phyloP scores from a whole-genome alignment of 2,329 filamentous ascomycete genomes.

The Iodosphaeria phyllophila region DNA sequence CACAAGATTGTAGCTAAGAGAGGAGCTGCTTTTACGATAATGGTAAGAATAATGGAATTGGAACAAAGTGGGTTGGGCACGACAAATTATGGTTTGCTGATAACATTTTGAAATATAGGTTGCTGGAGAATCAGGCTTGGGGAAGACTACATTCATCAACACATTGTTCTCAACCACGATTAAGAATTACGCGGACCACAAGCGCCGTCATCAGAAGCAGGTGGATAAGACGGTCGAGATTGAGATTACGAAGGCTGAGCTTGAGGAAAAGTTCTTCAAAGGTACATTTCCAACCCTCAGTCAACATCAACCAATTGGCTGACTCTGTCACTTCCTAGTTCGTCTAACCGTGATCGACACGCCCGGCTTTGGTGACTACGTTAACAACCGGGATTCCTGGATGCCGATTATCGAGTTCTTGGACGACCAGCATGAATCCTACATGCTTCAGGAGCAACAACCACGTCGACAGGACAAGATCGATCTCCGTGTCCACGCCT shows the following conservation, averaged over 20 bases:
- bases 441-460: constrained; percentile 99
- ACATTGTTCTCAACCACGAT: constrained; percentile 99
- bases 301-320: constrained; percentile 2
- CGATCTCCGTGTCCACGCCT: constrained; percentile 94
- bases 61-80: too few species aligned
- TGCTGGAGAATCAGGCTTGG: constrained; percentile 92
- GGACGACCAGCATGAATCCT: constrained; percentile 99
- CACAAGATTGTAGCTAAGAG: constrained; percentile 63
- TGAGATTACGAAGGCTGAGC: constrained; percentile 97
- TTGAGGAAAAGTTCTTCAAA: constrained; percentile 99
- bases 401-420: constrained; percentile 99
- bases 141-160: constrained; percentile 99
- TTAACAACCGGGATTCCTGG: constrained; percentile 99
- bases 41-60: constrained; percentile 58
- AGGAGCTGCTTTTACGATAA: constrained; percentile 97
- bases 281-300: constrained; percentile 33
- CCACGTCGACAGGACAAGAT: constrained; percentile 97
- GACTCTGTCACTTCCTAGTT: constrained; percentile 33
- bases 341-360: constrained; percentile 98
- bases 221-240: constrained; percentile 99
- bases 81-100: too few species aligned
- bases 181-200: constrained; percentile 99
- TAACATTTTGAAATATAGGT: constrained; percentile 39
- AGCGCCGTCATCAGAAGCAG: constrained; percentile 97
- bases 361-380: constrained; percentile 97